Evolutionary conservation across 768 basidiomycete genomes (phyloP), one percentile per base, ranked within the genome.

Genomic region (Psilocybe cyanescens): DNA sequence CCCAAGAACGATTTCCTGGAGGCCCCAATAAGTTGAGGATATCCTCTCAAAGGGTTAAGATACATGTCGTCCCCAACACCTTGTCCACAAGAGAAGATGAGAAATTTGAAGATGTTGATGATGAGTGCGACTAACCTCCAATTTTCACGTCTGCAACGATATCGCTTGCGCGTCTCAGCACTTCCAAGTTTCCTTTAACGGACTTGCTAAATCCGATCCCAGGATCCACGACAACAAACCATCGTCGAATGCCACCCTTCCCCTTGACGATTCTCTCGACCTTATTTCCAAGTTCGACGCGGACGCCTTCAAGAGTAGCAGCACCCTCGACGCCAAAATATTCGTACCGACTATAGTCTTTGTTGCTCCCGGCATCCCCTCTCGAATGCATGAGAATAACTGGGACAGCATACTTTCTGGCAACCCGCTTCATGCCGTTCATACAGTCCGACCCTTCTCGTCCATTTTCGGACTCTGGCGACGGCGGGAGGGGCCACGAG

Each of bases 201-300:
- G 86, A 84, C 75, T 98, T 98, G 74, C 95, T 97, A 73, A 98
- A 99, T 35, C 97, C 97, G 55, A 99, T 78, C 0, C 97, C 97
- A 3, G 97, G 94, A 76, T 98, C 97, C 28, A 90, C 83, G 55
- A 98, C 82, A 63, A 98, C 86, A 61, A 92, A 82, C 97, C 97
- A 99, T 54, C 92, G 77, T 58, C 92, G 80, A 8, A 99, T 75
- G 0, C 95, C 93, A 0, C 87, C 88, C 52, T 74, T 79, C 0
- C 89, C 90, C 30, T 77, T 81, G 24, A 97, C 82, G 28, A 91
- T 84, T 8, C 71, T 67, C 8, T 88, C 80, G 1, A 95, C 84
- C 66, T 88, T 89, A 44, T 73, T 75, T 0, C 90, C 91, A 1
- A 96, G 81, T 71, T 98, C 96, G 0, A 74, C 67, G 7, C 83